Conservation (phyloP, 176 grass and related monocot species). For the Saccharum officinarum region DNA sequence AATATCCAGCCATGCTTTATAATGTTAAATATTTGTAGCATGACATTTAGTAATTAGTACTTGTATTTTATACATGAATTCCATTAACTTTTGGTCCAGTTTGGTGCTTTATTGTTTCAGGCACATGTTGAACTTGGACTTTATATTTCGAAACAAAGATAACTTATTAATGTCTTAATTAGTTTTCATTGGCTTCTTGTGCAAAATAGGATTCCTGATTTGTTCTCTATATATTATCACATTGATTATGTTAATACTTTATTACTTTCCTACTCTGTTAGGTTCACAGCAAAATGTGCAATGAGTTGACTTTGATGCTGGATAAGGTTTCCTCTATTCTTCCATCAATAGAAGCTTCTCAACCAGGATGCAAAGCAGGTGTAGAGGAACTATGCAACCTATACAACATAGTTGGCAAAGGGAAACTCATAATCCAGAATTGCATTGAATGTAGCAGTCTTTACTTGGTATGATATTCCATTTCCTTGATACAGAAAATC, state of each 20-base stretch:
- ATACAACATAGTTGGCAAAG: conserved; percentile 82
- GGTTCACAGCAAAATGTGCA: conserved; percentile 70
- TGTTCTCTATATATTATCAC: background rate
- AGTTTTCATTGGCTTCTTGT: background rate
- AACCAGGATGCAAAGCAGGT: conserved; percentile 70
- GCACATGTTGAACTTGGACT: background rate
- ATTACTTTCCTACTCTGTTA: conserved; percentile 32
- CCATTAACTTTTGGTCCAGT: background rate
- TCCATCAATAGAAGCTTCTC: conserved; percentile 80
- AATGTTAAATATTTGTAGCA: background rate
- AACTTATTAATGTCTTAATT: background rate
- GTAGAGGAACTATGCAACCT: conserved; percentile 84
- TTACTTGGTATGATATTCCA: conserved; percentile 68
- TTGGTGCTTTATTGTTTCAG: background rate
- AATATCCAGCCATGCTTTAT: background rate
- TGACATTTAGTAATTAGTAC: background rate
- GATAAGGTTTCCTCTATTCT: conserved; percentile 71
- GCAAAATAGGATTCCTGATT: background rate
- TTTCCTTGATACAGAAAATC: background rate
- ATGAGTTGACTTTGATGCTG: conserved; percentile 67
- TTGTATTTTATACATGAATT: background rate
- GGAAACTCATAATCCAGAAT: conserved; percentile 67
- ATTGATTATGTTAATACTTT: background rate
- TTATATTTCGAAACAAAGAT: background rate
- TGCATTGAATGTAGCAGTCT: conserved; percentile 81